Evolutionary conservation across 2,329 filamentous ascomycete genomes (phyloP).

Genomic region (Aspergillus pseudotamarii): DNA sequence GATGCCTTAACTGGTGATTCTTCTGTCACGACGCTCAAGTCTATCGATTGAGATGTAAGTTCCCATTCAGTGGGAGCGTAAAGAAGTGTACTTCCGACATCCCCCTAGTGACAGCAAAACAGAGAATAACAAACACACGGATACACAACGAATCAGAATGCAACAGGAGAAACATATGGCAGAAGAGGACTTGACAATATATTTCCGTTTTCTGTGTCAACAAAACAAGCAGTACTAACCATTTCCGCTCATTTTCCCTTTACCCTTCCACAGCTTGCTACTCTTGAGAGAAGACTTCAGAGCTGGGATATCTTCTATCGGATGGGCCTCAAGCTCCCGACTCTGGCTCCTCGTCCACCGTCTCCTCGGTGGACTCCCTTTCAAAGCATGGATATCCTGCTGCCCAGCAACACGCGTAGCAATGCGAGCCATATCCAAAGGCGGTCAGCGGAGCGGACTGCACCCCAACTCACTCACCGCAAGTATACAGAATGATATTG

Average conservation of each 20-base stretch:
- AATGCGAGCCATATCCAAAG: not conserved
- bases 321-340: conserved; percentile 32
- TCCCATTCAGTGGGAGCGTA: not conserved
- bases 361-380: conserved; percentile 13
- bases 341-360: conserved; percentile 44
- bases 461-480: not conserved
- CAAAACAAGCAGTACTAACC: conserved; percentile 1
- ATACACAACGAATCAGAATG: not conserved
- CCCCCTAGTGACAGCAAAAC: not conserved
- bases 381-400: not conserved
- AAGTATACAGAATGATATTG: not conserved
- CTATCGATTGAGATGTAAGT: conserved; percentile 12
- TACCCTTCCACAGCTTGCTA: conserved; percentile 3
- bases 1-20: conserved; percentile 20
- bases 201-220: not conserved
- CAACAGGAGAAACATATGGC: not conserved
- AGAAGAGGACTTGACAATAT: not conserved
- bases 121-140: not conserved
- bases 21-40: conserved; percentile 21
- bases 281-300: not conserved
- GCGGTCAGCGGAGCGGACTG: conserved; percentile 1
- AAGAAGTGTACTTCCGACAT: not conserved
- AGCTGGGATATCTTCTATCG: conserved; percentile 1
- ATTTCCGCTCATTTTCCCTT: conserved; percentile 5
- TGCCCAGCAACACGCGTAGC: not conserved